Conservation (phyloP, 495 filamentous ascomycete species). For the Penicillium angulare region DNA sequence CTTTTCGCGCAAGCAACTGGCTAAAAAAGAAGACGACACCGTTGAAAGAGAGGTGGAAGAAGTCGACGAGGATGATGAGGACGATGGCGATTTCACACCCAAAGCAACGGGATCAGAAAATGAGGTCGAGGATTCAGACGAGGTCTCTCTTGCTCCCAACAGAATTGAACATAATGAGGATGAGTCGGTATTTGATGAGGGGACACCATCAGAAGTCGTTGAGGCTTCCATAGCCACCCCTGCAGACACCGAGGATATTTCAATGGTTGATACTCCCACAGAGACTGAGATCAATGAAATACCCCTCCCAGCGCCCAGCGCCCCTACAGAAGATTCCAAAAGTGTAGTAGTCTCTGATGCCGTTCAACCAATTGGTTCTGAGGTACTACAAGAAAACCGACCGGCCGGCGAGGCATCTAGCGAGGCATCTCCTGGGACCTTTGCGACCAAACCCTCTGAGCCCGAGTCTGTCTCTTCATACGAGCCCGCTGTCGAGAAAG, state of each 20-base stretch:
- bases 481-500: conserved; percentile 41
- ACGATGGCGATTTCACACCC: conserved; percentile 14
- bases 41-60: conserved; percentile 24
- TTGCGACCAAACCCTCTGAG: conserved; percentile 69
- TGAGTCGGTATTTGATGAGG: conserved; percentile 13
- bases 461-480: conserved; percentile 63
- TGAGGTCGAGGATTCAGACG: conserved; percentile 39
- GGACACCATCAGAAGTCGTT: conserved; percentile 16
- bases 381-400: conserved; percentile 16
- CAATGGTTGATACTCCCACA: conserved; percentile 10
- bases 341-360: conserved; percentile 9
- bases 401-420: conserved; percentile 39
- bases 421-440: conserved; percentile 55
- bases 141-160: conserved; percentile 50
- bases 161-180: conserved; percentile 12
- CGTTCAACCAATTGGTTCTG: conserved; percentile 11
- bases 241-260: conserved; percentile 11
- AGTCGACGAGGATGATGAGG: conserved; percentile 21
- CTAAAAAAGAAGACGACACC: conserved; percentile 35
- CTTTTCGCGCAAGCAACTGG: conserved; percentile 49
- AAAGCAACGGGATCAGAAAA: conserved; percentile 20
- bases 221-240: conserved; percentile 16
- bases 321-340: neutral
- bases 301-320: conserved; percentile 6
- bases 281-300: conserved; percentile 8